Evolutionary conservation across 2,329 filamentous ascomycete species (phyloP).

Genomic region (Coniochaeta sp.): DNA sequence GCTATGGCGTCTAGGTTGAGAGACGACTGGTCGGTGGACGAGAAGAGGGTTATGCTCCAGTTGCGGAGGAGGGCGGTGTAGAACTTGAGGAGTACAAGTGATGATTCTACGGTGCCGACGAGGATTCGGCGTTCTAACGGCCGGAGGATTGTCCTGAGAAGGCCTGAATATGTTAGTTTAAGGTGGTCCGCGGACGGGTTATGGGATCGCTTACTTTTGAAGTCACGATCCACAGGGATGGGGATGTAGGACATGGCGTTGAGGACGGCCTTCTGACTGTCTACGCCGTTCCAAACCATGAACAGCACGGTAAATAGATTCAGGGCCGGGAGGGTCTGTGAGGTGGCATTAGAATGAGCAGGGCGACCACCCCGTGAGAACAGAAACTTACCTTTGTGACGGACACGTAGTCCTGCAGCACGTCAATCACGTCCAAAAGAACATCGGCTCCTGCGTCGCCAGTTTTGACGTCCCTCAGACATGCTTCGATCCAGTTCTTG

Average conservation of each 20-base stretch:
- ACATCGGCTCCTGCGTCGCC: conserved; percentile 42
- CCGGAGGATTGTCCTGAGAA: conserved; percentile 40
- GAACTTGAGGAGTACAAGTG: conserved; percentile 54
- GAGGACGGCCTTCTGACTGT: conserved; percentile 46
- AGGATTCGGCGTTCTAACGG: conserved; percentile 45
- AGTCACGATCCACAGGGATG: conserved; percentile 45
- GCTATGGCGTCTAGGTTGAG: conserved; percentile 30
- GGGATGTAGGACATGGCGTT: conserved; percentile 50
- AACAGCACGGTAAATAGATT: conserved; percentile 47
- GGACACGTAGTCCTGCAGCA: conserved; percentile 48
- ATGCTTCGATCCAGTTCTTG: conserved; percentile 51
- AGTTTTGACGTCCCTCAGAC: conserved; percentile 46
- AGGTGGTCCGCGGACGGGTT: too few relatives aligned
- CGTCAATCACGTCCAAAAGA: conserved; percentile 46
- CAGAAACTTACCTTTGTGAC: conserved; percentile 43
- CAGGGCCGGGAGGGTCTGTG: conserved; percentile 38
- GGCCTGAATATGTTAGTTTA: conserved; percentile 31
- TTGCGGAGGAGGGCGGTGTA: conserved; percentile 61
- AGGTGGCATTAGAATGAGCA: conserved; percentile 11
- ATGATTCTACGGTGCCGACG: conserved; percentile 42
- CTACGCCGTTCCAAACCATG: conserved; percentile 53
- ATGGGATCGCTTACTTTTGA: conserved; percentile 49
- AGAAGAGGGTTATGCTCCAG: conserved; percentile 43
- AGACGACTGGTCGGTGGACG: conserved; percentile 26
- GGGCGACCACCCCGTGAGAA: neutral